Conservation (phyloP, 1,139 yeast species). For the Pichia sp. region DNA sequence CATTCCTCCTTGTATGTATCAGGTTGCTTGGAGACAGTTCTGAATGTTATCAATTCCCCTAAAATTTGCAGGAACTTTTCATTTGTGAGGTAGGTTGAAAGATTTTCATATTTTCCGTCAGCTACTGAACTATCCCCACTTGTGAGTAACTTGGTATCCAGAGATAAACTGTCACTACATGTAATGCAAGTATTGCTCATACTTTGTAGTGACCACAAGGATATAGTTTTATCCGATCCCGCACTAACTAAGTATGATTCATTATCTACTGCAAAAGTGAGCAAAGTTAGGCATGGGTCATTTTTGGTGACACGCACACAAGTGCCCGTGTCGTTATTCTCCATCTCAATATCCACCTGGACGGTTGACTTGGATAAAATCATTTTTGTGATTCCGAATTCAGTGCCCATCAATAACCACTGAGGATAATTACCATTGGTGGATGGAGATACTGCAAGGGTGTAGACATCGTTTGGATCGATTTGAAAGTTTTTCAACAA, state of each 20-base stretch:
- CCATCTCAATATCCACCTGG: constrained; percentile 34
- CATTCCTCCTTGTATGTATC: constrained; percentile 69
- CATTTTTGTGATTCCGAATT: constrained; percentile 53
- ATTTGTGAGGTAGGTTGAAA: constrained; percentile 32
- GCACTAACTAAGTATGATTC: constrained; percentile 45
- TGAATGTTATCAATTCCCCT: constrained; percentile 57
- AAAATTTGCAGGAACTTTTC: constrained; percentile 64
- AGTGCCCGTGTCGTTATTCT: constrained; percentile 15
- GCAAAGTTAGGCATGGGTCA: constrained; percentile 28
- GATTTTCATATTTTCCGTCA: not conserved
- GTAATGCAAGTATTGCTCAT: constrained; percentile 14
- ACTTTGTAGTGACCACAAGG: constrained; percentile 50
- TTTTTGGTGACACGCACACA: constrained; percentile 15
- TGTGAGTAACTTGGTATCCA: not conserved
- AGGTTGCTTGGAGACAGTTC: constrained; percentile 74
- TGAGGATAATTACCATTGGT: constrained; percentile 35
- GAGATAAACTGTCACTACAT: not conserved
- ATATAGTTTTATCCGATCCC: constrained; percentile 55
- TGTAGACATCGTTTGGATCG: constrained; percentile 43
- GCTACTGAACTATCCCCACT: not conserved
- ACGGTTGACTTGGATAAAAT: constrained; percentile 38
- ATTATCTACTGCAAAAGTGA: constrained; percentile 22
- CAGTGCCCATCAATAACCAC: constrained; percentile 49
- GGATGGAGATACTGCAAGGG: constrained; percentile 43
- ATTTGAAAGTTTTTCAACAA: constrained; percentile 56